These are phyloP conservation scores for Cladophialophora immunda DNA, from an alignment of 2,329 filamentous ascomycete species.

Conservation along the genomic window DNA sequence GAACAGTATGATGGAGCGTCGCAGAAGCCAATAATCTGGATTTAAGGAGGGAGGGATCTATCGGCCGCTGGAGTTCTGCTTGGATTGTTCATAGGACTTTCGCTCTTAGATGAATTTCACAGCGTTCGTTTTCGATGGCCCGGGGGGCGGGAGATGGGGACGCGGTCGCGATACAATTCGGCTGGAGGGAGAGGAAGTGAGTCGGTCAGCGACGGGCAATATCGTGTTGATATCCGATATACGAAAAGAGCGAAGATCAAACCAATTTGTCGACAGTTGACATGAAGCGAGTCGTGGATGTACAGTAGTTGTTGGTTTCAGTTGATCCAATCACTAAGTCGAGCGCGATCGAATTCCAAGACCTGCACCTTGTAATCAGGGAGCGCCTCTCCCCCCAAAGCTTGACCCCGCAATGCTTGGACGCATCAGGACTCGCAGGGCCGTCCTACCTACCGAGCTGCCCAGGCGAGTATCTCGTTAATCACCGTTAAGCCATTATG, in stretches of 20 bases:
- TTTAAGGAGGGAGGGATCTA: background rate
- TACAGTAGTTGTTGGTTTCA: background rate
- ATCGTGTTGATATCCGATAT: background rate
- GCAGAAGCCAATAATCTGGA: background rate
- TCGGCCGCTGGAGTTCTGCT: background rate
- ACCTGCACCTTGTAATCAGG: background rate
- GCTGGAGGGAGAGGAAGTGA: background rate
- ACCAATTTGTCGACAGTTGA: background rate
- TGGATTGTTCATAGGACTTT: conserved; percentile 16
- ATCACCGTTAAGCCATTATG: no score
- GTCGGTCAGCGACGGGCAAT: background rate
- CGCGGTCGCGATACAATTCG: background rate
- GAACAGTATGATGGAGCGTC: background rate
- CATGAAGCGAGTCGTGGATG: background rate
- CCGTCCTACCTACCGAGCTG: background rate
- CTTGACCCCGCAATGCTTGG: conserved; percentile 1
- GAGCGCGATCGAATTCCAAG: background rate
- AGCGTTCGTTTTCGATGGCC: background rate
- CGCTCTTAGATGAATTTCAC: background rate
- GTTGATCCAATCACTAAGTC: background rate
- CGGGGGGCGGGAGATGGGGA: background rate
- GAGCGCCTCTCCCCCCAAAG: background rate
- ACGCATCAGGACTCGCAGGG: background rate
- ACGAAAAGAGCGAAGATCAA: background rate
- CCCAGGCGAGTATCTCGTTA: background rate